Evolutionary conservation across 768 basidiomycete genomes (phyloP).

Genomic region (Lentinula detonsa): DNA sequence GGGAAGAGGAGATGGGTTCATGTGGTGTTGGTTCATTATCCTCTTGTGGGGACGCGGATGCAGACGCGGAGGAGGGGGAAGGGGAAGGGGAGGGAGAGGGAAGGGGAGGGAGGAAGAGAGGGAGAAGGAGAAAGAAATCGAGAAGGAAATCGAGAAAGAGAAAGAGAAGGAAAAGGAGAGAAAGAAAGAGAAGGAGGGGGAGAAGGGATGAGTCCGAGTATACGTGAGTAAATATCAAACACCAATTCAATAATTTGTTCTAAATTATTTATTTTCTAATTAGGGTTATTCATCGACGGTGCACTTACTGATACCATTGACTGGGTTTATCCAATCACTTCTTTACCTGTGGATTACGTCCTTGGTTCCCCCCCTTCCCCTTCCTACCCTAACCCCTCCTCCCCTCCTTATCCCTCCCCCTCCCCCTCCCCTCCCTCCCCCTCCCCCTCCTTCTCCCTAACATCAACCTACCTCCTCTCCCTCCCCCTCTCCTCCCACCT

Average conservation of each 20-base stretch:
- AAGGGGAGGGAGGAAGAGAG: too few relatives aligned
- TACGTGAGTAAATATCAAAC: slow-evolving; percentile 39
- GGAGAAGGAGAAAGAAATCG: too few relatives aligned
- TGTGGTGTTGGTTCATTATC: slow-evolving; percentile 59
- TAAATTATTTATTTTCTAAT: too few relatives aligned
- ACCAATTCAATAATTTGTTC: too few relatives aligned
- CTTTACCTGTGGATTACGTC: slow-evolving; percentile 20
- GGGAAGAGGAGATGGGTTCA: slow-evolving; percentile 68
- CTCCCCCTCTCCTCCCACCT: slow-evolving; percentile 27
- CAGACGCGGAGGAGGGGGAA: too few relatives aligned
- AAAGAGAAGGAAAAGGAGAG: too few relatives aligned
- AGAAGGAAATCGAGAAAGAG: too few relatives aligned
- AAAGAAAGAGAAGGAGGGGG: too few relatives aligned
- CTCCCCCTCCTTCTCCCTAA: slow-evolving; percentile 26
- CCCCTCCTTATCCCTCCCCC: slow-evolving; percentile 24
- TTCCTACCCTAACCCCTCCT: background rate
- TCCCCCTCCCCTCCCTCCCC: too few relatives aligned
- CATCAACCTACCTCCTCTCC: background rate
- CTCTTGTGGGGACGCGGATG: slow-evolving; percentile 29
- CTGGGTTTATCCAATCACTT: slow-evolving; percentile 56
- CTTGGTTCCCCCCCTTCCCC: slow-evolving; percentile 11
- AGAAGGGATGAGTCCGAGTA: slow-evolving; percentile 33
- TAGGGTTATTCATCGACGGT: slow-evolving; percentile 76
- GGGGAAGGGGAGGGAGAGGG: too few relatives aligned
- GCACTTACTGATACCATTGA: slow-evolving; percentile 56